A percentile compares a stretch with the other conserved stretches of the same genome.
phyloP scores from a whole-genome alignment of 2,329 filamentous ascomycete genomes.

The Hirsutella minnesotensis region DNA sequence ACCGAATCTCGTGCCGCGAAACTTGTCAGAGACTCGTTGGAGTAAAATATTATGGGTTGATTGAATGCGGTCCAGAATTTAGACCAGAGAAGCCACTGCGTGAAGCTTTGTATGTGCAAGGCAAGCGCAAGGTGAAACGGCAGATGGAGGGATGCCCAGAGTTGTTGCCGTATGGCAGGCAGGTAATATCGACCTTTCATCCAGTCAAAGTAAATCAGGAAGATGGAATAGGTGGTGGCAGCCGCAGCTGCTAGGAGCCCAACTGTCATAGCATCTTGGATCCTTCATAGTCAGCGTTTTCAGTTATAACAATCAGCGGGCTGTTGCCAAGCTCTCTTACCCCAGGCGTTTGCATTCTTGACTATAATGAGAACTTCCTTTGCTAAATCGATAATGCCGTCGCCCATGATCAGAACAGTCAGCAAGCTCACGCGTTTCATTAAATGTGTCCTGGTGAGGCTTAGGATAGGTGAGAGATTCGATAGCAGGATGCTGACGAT shows the following conservation, averaged over 20 bases:
- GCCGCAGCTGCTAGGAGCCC: slow-evolving; percentile 26
- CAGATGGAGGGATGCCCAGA: slow-evolving; percentile 47
- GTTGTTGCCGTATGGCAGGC: slow-evolving; percentile 43
- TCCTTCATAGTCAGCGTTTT: not conserved
- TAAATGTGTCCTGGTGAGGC: slow-evolving; percentile 50
- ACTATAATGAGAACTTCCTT: slow-evolving; percentile 38
- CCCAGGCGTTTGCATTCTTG: slow-evolving; percentile 27
- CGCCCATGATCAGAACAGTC: slow-evolving; percentile 55
- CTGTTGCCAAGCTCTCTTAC: slow-evolving; percentile 14
- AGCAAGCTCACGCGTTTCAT: slow-evolving; percentile 52
- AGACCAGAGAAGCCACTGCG: slow-evolving; percentile 40
- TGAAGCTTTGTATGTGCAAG: slow-evolving; percentile 50
- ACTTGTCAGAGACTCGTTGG: too few species aligned
- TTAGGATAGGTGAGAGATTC: slow-evolving; percentile 40
- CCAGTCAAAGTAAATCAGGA: slow-evolving; percentile 45
- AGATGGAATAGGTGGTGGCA: slow-evolving; percentile 30
- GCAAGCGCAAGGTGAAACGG: slow-evolving; percentile 52
- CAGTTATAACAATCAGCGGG: slow-evolving; percentile 2
- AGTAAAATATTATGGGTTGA: slow-evolving; percentile 3
- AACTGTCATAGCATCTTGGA: slow-evolving; percentile 22
- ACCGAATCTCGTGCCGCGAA: too few species aligned
- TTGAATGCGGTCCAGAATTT: slow-evolving; percentile 23
- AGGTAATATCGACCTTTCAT: slow-evolving; percentile 47
- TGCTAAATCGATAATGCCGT: slow-evolving; percentile 48
- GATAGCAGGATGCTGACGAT: slow-evolving; percentile 40